Evolutionary conservation across 768 basidiomycete genomes (phyloP), one percentile per base, ranked within the genome.

Genomic region (Cystobasidium tubakii): DNA sequence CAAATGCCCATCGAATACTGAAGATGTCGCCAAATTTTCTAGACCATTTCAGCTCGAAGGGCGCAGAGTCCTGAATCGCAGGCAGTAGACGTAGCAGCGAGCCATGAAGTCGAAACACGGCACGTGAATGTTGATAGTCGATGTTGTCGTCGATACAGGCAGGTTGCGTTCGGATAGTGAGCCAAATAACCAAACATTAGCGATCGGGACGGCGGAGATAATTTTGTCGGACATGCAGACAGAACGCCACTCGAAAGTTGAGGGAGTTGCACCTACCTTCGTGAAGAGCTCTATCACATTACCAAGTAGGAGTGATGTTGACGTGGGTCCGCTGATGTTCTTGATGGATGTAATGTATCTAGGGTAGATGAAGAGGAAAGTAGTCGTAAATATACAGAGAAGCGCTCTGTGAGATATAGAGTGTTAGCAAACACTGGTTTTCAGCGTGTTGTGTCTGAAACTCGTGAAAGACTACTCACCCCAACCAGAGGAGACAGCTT

Each of bases 21-120:
- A 54, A 46, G 46, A 54, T 43, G 29, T 29, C 13, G 33, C 57
- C 57, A 25, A 60, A 60, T 2, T 6, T 27, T 6, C 57, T 25
- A 29, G 57, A 60, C 57, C 57, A 60, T 3, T 12, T 15, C 9
- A 60, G 12, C 23, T 60, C 57, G 6, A 60, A 34, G 17, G 33
- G 25, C 4, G 57, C 57, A 25, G 57, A 60, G 57, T 60, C 57
- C 57, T 60, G 57, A 31, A n/a, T 50, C n/a, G n/a, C 46, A 50
- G 46, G 42, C 42, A 39, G 46, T 50, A 19, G 4, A 50, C 21
- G 46, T n/a, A 50, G 7, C 3, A 9, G 46, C 46, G n/a, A 50
- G 46, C 15, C 39, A 15, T 6, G 6, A 15, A 6, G 39, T 6
- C 39, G 39, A 39, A 6, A 39, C n/a, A n/a, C n/a, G n/a, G n/a